A percentile compares a stretch with the other conserved stretches of the same genome.
Evolutionary conservation across 768 basidiomycete genomes (phyloP).

Genomic region (Pisolithus orientalis): DNA sequence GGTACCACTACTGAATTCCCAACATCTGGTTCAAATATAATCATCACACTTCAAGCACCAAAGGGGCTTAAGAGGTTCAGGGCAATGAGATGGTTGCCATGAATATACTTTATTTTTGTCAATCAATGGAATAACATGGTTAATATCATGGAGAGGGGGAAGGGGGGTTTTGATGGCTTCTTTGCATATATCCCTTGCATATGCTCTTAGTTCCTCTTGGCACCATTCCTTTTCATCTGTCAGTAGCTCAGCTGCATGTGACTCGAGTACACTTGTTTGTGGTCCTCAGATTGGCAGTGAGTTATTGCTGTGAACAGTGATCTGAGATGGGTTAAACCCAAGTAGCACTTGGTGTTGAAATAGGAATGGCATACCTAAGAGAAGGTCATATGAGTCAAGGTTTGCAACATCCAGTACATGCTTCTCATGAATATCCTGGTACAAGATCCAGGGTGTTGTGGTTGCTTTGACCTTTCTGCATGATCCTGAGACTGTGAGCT

Average conservation of each 20-base stretch:
- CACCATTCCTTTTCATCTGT: background rate
- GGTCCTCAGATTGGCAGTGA: no score
- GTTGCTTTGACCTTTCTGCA: no score
- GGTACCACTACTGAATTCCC: no score
- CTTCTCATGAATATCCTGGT: conserved; percentile 16
- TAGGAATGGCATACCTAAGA: conserved; percentile 35
- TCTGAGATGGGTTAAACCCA: background rate
- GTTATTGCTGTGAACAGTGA: no score
- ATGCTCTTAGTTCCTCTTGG: conserved; percentile 10
- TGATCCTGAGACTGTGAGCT: no score
- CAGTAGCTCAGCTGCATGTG: background rate
- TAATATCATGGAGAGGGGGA: conserved; percentile 11
- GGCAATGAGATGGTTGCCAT: no score
- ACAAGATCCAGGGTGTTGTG: conserved; percentile 4
- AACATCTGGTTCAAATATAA: no score
- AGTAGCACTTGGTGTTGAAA: conserved; percentile 25
- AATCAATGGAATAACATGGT: conserved; percentile 8
- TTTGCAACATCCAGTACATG: conserved; percentile 33
- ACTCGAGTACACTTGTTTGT: no score
- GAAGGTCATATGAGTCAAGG: conserved; percentile 31
- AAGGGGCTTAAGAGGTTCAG: no score
- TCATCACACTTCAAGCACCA: no score
- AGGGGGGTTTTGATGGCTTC: conserved; percentile 23
- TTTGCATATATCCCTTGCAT: conserved; percentile 21
- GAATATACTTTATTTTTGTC: no score